Percentiles rank a stretch among this genome's conserved stretches.
These are phyloP conservation scores for Ophiostoma triangulosporum DNA, from an alignment of 2,329 filamentous ascomycete genomes.

Conservation along the genomic window DNA sequence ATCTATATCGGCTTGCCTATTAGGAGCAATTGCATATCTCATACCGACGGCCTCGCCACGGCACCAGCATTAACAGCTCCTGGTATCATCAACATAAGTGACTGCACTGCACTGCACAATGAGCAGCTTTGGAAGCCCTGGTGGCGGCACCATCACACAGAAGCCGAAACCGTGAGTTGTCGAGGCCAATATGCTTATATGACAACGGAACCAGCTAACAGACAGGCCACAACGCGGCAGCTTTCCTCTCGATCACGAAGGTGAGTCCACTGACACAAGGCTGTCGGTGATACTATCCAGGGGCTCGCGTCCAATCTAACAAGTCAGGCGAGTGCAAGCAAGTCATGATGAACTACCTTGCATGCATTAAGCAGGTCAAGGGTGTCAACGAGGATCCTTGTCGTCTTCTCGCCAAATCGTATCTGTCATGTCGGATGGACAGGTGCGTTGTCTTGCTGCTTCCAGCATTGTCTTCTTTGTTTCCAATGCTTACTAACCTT, in stretches of 20 bases:
- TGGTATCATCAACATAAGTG: too few relatives aligned
- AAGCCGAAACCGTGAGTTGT: constrained; percentile 21
- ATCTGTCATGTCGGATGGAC: constrained; percentile 89
- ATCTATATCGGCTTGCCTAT: too few relatives aligned
- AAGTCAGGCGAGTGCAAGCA: constrained; percentile 75
- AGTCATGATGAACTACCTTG: constrained; percentile 73
- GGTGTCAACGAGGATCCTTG: constrained; percentile 82
- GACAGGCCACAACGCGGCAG: constrained; percentile 75
- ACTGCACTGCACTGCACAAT: too few relatives aligned
- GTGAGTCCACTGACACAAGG: constrained; percentile 19
- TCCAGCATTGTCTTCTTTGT: background rate
- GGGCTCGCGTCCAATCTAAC: background rate
- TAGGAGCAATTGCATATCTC: background rate
- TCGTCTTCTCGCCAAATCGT: constrained; percentile 72
- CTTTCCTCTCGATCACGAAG: constrained; percentile 93
- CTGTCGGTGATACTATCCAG: background rate
- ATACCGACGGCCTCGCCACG: background rate
- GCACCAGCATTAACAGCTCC: background rate
- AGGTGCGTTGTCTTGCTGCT: constrained; percentile 38
- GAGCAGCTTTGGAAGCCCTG: constrained; percentile 19
- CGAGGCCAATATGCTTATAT: background rate
- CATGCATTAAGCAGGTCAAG: constrained; percentile 70
- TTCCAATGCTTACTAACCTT: constrained; percentile 12
- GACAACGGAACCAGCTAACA: background rate
- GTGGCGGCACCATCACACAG: constrained; percentile 15